Evolutionary conservation across 139 green algal species (phyloP).

Genomic region (Chlamydomonas urium): DNA sequence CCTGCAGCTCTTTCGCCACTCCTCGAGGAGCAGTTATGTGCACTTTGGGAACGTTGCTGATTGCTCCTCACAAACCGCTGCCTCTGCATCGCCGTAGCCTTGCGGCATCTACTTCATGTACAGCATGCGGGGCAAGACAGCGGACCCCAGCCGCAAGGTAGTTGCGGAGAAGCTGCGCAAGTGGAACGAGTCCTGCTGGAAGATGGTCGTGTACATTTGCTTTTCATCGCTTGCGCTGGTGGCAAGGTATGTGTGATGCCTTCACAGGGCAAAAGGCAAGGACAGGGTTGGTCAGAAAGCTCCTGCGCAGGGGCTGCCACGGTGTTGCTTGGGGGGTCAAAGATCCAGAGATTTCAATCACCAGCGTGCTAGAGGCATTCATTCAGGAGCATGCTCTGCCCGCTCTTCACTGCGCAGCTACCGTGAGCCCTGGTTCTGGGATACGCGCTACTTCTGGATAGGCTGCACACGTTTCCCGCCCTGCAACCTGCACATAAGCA

Average conservation of each 20-base stretch:
- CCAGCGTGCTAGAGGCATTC: neutral
- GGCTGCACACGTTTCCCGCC: conserved; percentile 59
- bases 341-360: neutral
- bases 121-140: neutral
- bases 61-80: neutral
- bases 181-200: conserved; percentile 60
- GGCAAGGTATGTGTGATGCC: neutral
- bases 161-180: conserved; percentile 38
- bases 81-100: neutral
- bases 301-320: neutral
- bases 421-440: conserved; percentile 46
- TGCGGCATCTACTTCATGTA: neutral
- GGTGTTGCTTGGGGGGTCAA: neutral
- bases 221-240: conserved; percentile 36
- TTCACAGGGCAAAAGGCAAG: neutral
- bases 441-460: conserved; percentile 54
- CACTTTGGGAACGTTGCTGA: no score
- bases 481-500: conserved; percentile 46
- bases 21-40: no score
- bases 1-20: no score
- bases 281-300: neutral
- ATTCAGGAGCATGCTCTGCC: no score
- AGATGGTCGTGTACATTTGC: conserved; percentile 41
- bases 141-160: neutral
- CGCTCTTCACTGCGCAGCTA: conserved; percentile 9